Evolutionary conservation across 2,329 filamentous ascomycete genomes (phyloP).

Genomic region (Penicillium hordei): DNA sequence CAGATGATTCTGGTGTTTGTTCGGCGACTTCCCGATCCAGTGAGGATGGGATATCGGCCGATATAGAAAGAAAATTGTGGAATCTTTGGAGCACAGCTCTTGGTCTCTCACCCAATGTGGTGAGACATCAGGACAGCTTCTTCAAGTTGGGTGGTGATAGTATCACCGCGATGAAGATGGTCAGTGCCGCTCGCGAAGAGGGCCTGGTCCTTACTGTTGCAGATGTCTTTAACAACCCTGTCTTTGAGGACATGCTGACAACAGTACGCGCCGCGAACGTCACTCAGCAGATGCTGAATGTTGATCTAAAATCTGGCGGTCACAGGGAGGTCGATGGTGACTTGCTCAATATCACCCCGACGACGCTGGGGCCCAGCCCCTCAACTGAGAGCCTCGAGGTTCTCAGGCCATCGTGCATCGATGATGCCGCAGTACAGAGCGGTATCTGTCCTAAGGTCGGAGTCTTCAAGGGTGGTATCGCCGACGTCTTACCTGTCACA

Average conservation of each 20-base stretch:
- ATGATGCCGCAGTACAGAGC: constrained; percentile 47
- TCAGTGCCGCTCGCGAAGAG: constrained; percentile 41
- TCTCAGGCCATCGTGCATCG: constrained; percentile 26
- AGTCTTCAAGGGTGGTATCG: constrained; percentile 52
- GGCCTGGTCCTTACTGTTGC: constrained; percentile 44
- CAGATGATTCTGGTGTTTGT: constrained; percentile 25
- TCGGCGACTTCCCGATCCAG: constrained; percentile 35
- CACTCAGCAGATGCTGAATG: constrained; percentile 25
- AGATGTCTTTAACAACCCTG: constrained; percentile 45
- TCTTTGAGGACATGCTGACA: constrained; percentile 42
- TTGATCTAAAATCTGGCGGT: constrained; percentile 19
- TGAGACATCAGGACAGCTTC: constrained; percentile 43
- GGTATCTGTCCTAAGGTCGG: constrained; percentile 54
- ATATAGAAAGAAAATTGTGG: constrained; percentile 38
- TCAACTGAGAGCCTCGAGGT: constrained; percentile 29
- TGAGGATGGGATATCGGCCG: constrained; percentile 27
- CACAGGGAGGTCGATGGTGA: constrained; percentile 17
- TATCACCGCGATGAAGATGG: constrained; percentile 45
- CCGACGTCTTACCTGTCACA: constrained; percentile 58
- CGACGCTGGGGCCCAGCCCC: constrained; percentile 16
- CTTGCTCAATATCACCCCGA: constrained; percentile 17
- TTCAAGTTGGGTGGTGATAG: constrained; percentile 45
- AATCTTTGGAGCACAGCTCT: constrained; percentile 42
- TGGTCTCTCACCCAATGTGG: constrained; percentile 33
- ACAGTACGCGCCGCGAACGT: constrained; percentile 28